Evolutionary conservation across 805 yeast species (phyloP), one percentile per base, ranked within the genome.

Genomic region (Teunomyces kruisii): DNA sequence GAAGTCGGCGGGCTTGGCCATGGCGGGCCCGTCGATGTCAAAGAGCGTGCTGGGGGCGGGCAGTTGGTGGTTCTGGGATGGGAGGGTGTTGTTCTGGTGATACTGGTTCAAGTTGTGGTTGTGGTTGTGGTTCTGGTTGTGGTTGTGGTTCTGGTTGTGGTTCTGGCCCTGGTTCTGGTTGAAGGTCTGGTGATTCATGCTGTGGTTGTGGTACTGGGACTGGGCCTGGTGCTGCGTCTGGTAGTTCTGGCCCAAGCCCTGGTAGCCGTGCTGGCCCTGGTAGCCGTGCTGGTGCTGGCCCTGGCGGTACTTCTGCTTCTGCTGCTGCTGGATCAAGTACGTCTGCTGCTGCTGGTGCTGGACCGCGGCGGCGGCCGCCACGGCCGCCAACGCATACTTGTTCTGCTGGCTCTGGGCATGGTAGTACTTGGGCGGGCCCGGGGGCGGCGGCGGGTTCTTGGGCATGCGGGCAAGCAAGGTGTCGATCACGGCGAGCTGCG

Each of bases 301-400:
- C 22, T 47, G 45, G n/a, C 28, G 39, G 24, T 14, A 36, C 38
- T 32, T 46, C 27, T 32, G 39, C 22, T 42, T 47, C 4, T 45
- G 45, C 39, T 52, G 59, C 29, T 54, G 56, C 38, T 54, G 63
- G 14, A 44, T 50, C 26, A 50, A 43, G 43, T 50, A 51, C 29
- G 47, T 47, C 33, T 56, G 60, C 22, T 51, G 56, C 28, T 52
- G 60, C 40, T 57, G 67, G 33, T 62, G 65, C 35, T 57, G 64
- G 15, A 58, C 64, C 12, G 64, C 65, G 12, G 68, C 68, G n/a
- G 68, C 61, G 2, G 63, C 66, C 3, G 65, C 64, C 4, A 58
- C 61, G 5, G 68, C 60, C 13, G 66, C 61, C 39, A 56, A 50
- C 1, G 64, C 56, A 42, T 59, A 60, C 45, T 60, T 58, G 43